phyloP scores from a whole-genome alignment of 2,329 filamentous ascomycete genomes.

The Aspergillus aculeatinus region DNA sequence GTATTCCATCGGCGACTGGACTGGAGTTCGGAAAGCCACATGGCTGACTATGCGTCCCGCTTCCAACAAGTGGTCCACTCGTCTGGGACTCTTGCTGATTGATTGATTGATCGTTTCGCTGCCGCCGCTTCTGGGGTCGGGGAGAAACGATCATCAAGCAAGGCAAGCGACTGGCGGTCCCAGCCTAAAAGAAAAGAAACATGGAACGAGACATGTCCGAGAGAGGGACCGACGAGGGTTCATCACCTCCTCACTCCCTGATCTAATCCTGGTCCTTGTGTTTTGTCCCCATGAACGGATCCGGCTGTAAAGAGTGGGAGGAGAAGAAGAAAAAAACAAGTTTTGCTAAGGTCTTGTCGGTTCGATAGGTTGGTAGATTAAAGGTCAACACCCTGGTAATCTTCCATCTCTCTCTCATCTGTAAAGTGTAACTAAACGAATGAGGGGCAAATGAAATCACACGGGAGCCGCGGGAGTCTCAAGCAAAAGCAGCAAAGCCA shows the following conservation, averaged over 20 bases:
- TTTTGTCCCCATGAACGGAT: too few species aligned
- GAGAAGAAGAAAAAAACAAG: not conserved
- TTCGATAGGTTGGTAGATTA: not conserved
- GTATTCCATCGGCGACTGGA: not conserved
- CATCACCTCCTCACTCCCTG: not conserved
- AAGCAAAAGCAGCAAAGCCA: not conserved
- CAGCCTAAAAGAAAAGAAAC: not conserved
- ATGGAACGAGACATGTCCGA: not conserved
- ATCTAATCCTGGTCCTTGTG: not conserved
- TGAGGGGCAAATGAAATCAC: constrained; percentile 1
- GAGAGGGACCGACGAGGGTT: too few species aligned
- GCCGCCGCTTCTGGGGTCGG: not conserved
- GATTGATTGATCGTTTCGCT: not conserved
- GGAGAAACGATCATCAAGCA: not conserved
- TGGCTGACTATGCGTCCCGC: constrained; percentile 12
- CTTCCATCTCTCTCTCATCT: not conserved
- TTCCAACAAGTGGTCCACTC: not conserved
- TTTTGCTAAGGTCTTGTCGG: not conserved
- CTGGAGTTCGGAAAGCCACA: constrained; percentile 15
- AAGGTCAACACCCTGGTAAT: not conserved
- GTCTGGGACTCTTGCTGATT: not conserved
- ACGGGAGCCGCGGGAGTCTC: constrained; percentile 8
- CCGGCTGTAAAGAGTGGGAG: not conserved
- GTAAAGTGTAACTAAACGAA: constrained; percentile 1
- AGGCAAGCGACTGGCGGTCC: not conserved